Percentiles rank a stretch among this genome's conserved stretches.
Evolutionary conservation across 139 green algal genomes (phyloP).

Genomic region (Micractinium conductrix): DNA sequence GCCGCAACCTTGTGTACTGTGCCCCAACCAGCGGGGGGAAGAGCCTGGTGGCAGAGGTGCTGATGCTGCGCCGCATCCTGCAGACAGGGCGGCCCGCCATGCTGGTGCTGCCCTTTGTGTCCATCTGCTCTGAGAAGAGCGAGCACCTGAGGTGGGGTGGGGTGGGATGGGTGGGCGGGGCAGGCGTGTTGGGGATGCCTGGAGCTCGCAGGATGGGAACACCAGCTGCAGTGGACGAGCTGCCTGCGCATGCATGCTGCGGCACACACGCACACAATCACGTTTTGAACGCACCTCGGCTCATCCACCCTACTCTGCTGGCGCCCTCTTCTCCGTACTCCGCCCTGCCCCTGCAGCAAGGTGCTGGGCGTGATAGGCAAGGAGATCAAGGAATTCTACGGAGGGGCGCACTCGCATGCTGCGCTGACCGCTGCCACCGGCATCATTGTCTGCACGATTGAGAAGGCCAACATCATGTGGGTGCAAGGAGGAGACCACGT

Average conservation of each 20-base stretch:
- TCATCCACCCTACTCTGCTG: too few relatives aligned
- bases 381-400: slow-evolving; percentile 46
- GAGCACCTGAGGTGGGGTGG: slow-evolving; percentile 43
- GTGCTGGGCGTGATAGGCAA: slow-evolving; percentile 50
- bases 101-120: slow-evolving; percentile 72
- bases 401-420: slow-evolving; percentile 8
- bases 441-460: slow-evolving; percentile 85
- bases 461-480: slow-evolving; percentile 82
- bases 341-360: slow-evolving; percentile 21
- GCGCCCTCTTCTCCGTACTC: background rate
- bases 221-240: too few relatives aligned
- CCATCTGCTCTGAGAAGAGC: slow-evolving; percentile 72
- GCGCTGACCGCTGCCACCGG: slow-evolving; percentile 42
- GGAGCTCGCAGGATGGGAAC: too few relatives aligned
- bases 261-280: too few relatives aligned
- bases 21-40: slow-evolving; percentile 91
- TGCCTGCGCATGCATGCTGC: too few relatives aligned
- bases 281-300: too few relatives aligned
- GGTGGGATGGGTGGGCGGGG: too few relatives aligned
- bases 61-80: slow-evolving; percentile 76
- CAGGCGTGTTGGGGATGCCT: too few relatives aligned
- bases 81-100: slow-evolving; percentile 38
- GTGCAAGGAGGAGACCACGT: too few relatives aligned
- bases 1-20: slow-evolving; percentile 79
- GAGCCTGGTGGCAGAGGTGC: slow-evolving; percentile 85